Evolutionary conservation across 2,329 filamentous ascomycete species (phyloP).

Genomic region (Penicillium thymicola): DNA sequence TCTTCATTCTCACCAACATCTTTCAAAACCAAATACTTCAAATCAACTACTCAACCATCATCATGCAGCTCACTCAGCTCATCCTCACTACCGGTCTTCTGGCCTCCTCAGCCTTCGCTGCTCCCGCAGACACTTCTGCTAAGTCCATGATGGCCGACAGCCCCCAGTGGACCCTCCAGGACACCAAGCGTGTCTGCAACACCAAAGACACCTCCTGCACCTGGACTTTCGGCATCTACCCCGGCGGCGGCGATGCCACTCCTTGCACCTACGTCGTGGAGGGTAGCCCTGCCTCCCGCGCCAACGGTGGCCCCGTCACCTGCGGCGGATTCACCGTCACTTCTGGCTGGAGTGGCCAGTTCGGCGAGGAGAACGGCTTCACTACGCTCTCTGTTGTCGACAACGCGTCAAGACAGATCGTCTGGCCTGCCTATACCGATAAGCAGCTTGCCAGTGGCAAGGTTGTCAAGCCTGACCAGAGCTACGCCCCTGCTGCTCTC

Average conservation of each 20-base stretch:
- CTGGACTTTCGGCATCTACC: conserved; percentile 47
- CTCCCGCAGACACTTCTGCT: conserved; percentile 30
- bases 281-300: conserved; percentile 34
- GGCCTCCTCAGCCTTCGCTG: conserved; percentile 37
- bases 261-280: conserved; percentile 43
- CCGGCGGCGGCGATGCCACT: conserved; percentile 26
- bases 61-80: conserved; percentile 47
- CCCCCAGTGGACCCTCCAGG: conserved; percentile 45
- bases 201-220: conserved; percentile 40
- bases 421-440: conserved; percentile 56
- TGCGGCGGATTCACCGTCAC: conserved; percentile 54
- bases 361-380: conserved; percentile 53
- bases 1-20: conserved; percentile 1
- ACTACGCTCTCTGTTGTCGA: conserved; percentile 53
- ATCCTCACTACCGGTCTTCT: conserved; percentile 34
- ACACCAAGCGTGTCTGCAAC: conserved; percentile 44
- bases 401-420: conserved; percentile 42
- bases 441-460: conserved; percentile 46
- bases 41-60: conserved; percentile 19
- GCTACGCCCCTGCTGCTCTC: conserved; percentile 39
- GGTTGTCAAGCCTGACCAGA: conserved; percentile 51
- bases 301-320: conserved; percentile 40
- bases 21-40: not conserved
- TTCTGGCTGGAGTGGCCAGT: conserved; percentile 56
- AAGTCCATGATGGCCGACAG: conserved; percentile 42